Percentiles rank a stretch among this genome's conserved stretches.
phyloP scores from a whole-genome alignment of 495 filamentous ascomycete genomes.

The Xylaria castorea region DNA sequence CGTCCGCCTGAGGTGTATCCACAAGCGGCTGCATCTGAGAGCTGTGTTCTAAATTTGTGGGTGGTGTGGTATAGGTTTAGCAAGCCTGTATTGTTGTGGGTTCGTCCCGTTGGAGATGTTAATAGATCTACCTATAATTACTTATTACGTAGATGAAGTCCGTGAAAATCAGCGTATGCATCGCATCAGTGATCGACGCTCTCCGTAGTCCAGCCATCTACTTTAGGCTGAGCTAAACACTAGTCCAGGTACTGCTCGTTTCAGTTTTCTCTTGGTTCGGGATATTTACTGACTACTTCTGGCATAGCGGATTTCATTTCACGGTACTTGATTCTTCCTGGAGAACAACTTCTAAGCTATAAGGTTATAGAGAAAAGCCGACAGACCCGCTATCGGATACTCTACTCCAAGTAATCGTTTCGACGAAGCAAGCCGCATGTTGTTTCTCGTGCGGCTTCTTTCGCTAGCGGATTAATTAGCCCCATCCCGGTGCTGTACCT shows the following conservation, averaged over 20 bases:
- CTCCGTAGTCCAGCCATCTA: neutral
- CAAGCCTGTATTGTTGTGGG: neutral
- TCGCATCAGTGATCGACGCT: neutral
- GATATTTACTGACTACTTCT: neutral
- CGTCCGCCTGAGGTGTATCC: neutral
- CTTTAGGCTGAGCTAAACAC: neutral
- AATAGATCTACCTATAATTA: neutral
- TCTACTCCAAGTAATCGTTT: constrained; percentile 1
- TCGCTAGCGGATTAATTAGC: neutral
- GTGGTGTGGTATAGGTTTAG: neutral
- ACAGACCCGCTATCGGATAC: neutral
- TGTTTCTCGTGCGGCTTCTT: neutral
- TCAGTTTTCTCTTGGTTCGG: neutral
- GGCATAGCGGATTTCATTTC: neutral
- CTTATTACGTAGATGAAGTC: neutral
- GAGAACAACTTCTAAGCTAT: neutral
- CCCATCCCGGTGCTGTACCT: constrained; percentile 9
- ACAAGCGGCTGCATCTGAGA: neutral
- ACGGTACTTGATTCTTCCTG: neutral
- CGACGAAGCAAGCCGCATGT: neutral
- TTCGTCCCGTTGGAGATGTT: neutral
- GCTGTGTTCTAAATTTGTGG: neutral
- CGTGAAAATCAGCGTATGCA: neutral
- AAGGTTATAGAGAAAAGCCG: neutral
- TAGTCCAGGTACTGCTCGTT: neutral